phyloP scores from a whole-genome alignment of 139 green algal species.

The Tetraselmis chui region DNA sequence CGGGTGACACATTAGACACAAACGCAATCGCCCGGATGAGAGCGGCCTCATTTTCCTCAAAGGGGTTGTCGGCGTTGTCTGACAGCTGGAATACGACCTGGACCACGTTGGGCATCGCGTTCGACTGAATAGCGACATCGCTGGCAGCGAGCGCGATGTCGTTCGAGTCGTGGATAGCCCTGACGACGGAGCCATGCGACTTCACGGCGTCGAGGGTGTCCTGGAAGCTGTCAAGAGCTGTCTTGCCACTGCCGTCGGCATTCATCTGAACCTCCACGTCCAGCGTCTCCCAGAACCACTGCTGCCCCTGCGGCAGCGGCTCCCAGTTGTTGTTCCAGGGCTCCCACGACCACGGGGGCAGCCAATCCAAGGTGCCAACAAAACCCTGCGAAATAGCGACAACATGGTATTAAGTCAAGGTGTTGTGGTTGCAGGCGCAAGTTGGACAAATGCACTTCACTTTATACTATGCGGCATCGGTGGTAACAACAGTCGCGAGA shows the following conservation, averaged over 20 bases:
- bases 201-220: neutral
- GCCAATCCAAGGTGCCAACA: neutral
- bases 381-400: neutral
- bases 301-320: neutral
- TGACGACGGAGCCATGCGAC: neutral
- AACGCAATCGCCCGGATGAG: neutral
- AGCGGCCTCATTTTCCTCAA: neutral
- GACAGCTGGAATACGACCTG: neutral
- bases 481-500: too few species aligned
- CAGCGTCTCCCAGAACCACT: neutral
- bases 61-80: neutral
- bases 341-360: neutral
- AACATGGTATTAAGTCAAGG: neutral
- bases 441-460: too few species aligned
- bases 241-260: neutral
- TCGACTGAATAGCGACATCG: neutral
- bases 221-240: neutral
- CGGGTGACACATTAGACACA: neutral
- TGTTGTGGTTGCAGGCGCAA: too few species aligned
- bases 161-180: neutral
- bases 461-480: too few species aligned
- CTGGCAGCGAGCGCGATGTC: neutral
- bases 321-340: neutral
- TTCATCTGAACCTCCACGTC: neutral
- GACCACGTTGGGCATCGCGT: neutral